Conservation (phyloP, 306 rosid genomes). For the Begonia fuchsioides region DNA sequence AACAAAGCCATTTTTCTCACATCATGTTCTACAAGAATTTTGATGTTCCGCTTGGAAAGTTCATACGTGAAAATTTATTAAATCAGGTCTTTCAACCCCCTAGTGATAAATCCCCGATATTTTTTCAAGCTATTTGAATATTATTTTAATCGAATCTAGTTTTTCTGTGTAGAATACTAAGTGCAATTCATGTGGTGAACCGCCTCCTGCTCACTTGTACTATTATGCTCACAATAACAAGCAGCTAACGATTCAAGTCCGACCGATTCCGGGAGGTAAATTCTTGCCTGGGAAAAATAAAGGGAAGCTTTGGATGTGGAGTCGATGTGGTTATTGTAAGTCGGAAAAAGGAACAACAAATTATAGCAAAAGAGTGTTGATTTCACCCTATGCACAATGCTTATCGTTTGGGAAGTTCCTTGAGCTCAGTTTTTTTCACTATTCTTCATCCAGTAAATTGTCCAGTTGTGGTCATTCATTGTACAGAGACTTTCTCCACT, state of each 20-base stretch:
- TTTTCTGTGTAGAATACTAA: conserved; percentile 45
- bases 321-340: conserved; percentile 77
- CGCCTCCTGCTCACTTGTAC: conserved; percentile 78
- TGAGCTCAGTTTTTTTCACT: conserved; percentile 70
- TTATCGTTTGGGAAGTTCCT: conserved; percentile 85
- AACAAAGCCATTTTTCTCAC: conserved; percentile 83
- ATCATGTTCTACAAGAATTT: conserved; percentile 91
- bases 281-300: conserved; percentile 58
- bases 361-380: conserved; percentile 66
- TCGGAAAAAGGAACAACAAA: conserved; percentile 19
- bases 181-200: conserved; percentile 60
- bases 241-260: conserved; percentile 80
- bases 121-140: neutral
- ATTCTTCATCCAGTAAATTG: conserved; percentile 30
- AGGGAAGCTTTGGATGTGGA: conserved; percentile 98
- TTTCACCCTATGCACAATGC: conserved; percentile 59
- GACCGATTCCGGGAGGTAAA: conserved; percentile 23
- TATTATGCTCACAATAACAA: conserved; percentile 70
- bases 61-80: conserved; percentile 68
- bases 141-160: no score
- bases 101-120: neutral
- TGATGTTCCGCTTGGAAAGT: conserved; percentile 88
- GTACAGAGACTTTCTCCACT: conserved; percentile 69
- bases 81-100: conserved; percentile 40
- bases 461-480: conserved; percentile 68